Evolutionary conservation across 2,329 filamentous ascomycete species (phyloP), one percentile per base, ranked within the genome.

Genomic region (Trichophaea hybrida): DNA sequence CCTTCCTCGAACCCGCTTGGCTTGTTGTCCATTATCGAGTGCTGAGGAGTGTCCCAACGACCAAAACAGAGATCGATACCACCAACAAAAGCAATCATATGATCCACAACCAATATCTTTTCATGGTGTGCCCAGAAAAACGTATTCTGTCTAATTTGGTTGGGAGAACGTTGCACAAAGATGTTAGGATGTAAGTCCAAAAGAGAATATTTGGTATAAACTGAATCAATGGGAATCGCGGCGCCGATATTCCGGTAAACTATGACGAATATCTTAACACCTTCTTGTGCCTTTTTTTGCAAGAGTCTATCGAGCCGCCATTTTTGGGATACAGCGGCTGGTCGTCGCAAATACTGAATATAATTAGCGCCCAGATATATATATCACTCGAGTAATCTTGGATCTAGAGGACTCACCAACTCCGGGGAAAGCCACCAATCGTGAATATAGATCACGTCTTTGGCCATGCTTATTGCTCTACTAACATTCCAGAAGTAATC

Each of bases 401-500:
- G 59, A n/a, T 35, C 43, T 58, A 6, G 34, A 40, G 24, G 50
- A 58, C 66, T 53, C 57, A 69, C 67, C 43, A 98, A 75, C 72
- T 98, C 91, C 0, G 93, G 93, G 67, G 88, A 96, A 44, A 98
- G 75, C 93, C 93, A 98, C 93, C 93, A 98, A 72, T 97, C 93
- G 71, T 98, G 93, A 64, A 98, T 97, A 73, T 97, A 97, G 67
- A 98, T 91, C 63, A 97, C 91, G 74, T 97, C 93, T 69, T 88
- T 88, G 6, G 93, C 93, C 82, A 96, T 95, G 70, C 88, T 93
- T 69, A 98, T 94, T 10, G 93, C 93, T 65, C 91, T 82, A 8
- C 91, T 97, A 6, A 97, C 89, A 71, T 96, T 94, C 93, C 93
- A 98, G 91, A 97, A 97, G 75, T 97, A 94, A 71, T 98, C 93